Conservation (phyloP, 2,329 filamentous ascomycete species). For the Rhynchosporium agropyri region DNA sequence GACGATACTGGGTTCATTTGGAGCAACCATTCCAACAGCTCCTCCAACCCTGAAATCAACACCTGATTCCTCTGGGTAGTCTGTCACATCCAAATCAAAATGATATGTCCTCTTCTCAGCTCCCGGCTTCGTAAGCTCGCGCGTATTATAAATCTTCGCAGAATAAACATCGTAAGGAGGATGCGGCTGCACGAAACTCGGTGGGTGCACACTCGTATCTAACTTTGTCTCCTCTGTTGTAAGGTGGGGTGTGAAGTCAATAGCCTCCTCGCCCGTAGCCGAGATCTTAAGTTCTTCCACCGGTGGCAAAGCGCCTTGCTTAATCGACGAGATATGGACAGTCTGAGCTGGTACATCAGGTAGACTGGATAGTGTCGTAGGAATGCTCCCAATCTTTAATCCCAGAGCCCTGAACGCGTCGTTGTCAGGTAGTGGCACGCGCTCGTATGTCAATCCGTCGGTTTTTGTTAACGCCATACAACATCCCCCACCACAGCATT, state of each 20-base stretch:
- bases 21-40: slow-evolving; percentile 89
- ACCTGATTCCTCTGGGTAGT: slow-evolving; percentile 82
- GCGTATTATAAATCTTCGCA: slow-evolving; percentile 80
- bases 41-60: slow-evolving; percentile 96
- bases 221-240: slow-evolving; percentile 37
- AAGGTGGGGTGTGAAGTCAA: slow-evolving; percentile 41
- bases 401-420: slow-evolving; percentile 79
- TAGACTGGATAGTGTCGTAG: slow-evolving; percentile 71
- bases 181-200: slow-evolving; percentile 89
- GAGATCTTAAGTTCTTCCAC: slow-evolving; percentile 53
- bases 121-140: slow-evolving; percentile 83
- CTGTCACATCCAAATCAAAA: slow-evolving; percentile 94
- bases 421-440: slow-evolving; percentile 70
- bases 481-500: slow-evolving; percentile 67
- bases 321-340: slow-evolving; percentile 67
- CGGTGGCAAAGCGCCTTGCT: slow-evolving; percentile 45
- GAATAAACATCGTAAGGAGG: slow-evolving; percentile 90
- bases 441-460: slow-evolving; percentile 54
- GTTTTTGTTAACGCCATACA: slow-evolving; percentile 55
- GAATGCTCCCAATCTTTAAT: slow-evolving; percentile 75
- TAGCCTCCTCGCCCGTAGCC: slow-evolving; percentile 42
- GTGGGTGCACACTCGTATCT: slow-evolving; percentile 71
- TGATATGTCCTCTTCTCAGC: slow-evolving; percentile 98
- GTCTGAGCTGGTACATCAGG: slow-evolving; percentile 75
- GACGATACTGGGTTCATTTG: slow-evolving; percentile 76